A percentile compares a stretch with the other conserved stretches of the same genome.
Evolutionary conservation across 805 yeast species (phyloP).

Genomic region (Ogataea siamensis): DNA sequence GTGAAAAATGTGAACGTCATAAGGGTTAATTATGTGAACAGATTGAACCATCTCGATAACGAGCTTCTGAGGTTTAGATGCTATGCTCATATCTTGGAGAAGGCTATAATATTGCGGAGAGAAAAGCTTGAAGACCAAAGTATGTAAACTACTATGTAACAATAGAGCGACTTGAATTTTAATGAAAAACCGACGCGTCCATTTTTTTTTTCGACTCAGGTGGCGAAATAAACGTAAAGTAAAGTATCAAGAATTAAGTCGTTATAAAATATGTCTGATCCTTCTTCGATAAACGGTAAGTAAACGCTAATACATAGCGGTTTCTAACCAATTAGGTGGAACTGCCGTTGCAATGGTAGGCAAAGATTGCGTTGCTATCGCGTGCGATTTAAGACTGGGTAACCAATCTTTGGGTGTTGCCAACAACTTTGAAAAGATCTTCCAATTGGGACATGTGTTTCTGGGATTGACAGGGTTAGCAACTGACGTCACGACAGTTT

Average conservation of each 20-base stretch:
- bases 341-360: constrained; percentile 98
- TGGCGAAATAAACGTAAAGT: constrained; percentile 25
- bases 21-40: constrained; percentile 39
- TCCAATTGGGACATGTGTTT: constrained; percentile 80
- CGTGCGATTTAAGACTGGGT: constrained; percentile 92
- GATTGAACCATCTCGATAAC: constrained; percentile 41
- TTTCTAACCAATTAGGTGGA: constrained; percentile 55
- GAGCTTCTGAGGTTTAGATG: constrained; percentile 45
- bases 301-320: constrained; percentile 9
- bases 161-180: constrained; percentile 2
- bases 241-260: constrained; percentile 28
- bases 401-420: constrained; percentile 90
- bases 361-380: constrained; percentile 97
- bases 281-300: constrained; percentile 72
- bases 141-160: constrained; percentile 1
- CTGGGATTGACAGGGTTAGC: constrained; percentile 95
- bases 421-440: constrained; percentile 89
- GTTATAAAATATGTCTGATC: constrained; percentile 61
- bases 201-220: constrained; percentile 8
- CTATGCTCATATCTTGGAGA: constrained; percentile 45
- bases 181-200: constrained; percentile 10
- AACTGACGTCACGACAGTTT: constrained; percentile 84
- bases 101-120: constrained; percentile 45
- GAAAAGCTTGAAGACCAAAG: constrained; percentile 24
- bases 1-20: constrained; percentile 37